Evolutionary conservation across 1,284 basidiomycete genomes (phyloP).

Genomic region (Apiotrichum laibachii): DNA sequence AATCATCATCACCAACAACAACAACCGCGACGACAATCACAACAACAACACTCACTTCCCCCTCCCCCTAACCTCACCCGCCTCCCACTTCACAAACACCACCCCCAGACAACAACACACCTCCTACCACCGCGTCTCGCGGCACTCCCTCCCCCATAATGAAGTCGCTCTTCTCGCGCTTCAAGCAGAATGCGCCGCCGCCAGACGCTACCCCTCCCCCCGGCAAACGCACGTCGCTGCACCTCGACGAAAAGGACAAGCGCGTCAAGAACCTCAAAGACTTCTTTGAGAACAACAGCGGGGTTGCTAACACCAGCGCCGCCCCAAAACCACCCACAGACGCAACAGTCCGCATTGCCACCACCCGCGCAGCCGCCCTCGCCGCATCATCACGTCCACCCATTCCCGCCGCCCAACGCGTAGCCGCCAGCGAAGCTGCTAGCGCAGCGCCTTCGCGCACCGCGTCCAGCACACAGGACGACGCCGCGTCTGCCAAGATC

Average conservation of each 20-base stretch:
- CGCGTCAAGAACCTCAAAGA: constrained; percentile 2
- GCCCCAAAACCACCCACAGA: not conserved
- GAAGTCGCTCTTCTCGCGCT: constrained; percentile 37
- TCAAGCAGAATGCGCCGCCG: constrained; percentile 18
- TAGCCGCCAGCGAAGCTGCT: not conserved
- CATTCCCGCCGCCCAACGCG: not conserved
- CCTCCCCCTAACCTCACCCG: too few species aligned
- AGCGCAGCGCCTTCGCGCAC: not conserved
- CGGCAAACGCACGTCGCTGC: constrained; percentile 1
- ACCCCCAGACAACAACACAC: too few species aligned
- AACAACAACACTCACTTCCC: too few species aligned
- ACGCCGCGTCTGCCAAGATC: not conserved
- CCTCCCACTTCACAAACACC: too few species aligned
- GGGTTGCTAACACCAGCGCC: not conserved
- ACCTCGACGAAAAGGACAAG: constrained; percentile 15
- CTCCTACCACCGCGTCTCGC: not conserved
- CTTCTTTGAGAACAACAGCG: not conserved
- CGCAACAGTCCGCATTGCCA: not conserved
- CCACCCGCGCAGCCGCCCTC: not conserved
- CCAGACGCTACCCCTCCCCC: not conserved
- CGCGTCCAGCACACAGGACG: not conserved
- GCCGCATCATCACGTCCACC: not conserved
- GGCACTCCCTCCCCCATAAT: constrained; percentile 13
- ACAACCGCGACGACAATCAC: too few species aligned
- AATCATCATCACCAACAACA: too few species aligned